These are phyloP conservation scores for Waitea zeae DNA, from an alignment of 1,284 basidiomycete species.

Conservation along the genomic window DNA sequence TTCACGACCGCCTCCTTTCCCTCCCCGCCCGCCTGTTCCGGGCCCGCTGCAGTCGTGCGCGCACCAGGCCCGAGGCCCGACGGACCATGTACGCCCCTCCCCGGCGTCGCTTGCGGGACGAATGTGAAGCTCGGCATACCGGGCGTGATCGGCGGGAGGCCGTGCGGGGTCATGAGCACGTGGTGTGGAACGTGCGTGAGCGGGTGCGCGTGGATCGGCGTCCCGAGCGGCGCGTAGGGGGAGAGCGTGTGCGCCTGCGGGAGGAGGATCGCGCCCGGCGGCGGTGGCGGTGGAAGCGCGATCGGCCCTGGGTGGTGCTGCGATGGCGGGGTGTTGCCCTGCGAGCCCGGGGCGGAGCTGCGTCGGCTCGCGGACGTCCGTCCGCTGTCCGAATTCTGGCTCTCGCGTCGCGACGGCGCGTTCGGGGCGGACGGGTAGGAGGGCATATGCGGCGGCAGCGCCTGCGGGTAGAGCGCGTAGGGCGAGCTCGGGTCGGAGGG, in stretches of 20 bases:
- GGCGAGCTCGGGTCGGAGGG: slow-evolving; percentile 21
- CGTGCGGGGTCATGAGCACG: slow-evolving; percentile 40
- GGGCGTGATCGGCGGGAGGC: slow-evolving; percentile 59
- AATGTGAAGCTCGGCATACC: slow-evolving; percentile 68
- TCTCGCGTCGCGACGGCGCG: too few relatives aligned
- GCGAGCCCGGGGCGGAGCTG: too few relatives aligned
- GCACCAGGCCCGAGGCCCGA: too few relatives aligned
- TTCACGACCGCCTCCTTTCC: not conserved
- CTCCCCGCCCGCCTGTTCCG: not conserved
- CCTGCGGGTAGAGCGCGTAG: too few relatives aligned
- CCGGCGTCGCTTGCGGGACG: too few relatives aligned
- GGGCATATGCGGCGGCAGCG: too few relatives aligned
- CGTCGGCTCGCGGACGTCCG: too few relatives aligned
- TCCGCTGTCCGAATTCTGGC: too few relatives aligned
- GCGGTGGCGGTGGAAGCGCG: slow-evolving; percentile 39
- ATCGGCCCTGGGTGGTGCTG: slow-evolving; percentile 64
- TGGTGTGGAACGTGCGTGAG: slow-evolving; percentile 16
- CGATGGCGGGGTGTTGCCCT: too few relatives aligned
- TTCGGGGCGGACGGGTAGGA: too few relatives aligned
- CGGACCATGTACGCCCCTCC: too few relatives aligned
- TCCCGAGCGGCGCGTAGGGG: slow-evolving; percentile 8
- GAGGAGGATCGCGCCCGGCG: slow-evolving; percentile 22
- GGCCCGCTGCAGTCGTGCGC: too few relatives aligned
- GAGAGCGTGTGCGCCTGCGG: not conserved
- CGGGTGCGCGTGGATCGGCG: slow-evolving; percentile 21